Evolutionary conservation across 495 filamentous ascomycete species (phyloP).

Genomic region (Hypoxylon fuscum): DNA sequence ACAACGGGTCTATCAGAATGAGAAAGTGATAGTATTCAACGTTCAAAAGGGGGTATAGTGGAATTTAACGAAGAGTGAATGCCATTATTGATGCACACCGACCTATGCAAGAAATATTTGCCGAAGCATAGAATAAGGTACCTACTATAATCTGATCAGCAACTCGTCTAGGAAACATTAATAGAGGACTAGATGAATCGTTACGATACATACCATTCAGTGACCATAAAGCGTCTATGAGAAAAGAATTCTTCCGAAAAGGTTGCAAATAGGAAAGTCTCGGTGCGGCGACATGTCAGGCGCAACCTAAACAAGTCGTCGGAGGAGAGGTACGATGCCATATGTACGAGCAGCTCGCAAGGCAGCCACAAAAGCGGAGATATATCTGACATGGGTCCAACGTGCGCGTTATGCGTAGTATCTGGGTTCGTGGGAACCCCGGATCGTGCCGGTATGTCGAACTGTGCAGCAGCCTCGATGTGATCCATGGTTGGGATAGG

Average conservation of each 20-base stretch:
- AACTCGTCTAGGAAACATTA: background rate
- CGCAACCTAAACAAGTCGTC: conserved; percentile 45
- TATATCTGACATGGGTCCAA: conserved; percentile 12
- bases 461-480: background rate
- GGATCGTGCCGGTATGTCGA: conserved; percentile 5
- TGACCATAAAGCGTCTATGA: conserved; percentile 55
- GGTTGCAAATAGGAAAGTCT: conserved; percentile 46
- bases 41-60: too few relatives aligned
- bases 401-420: conserved; percentile 29
- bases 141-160: conserved; percentile 25
- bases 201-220: conserved; percentile 37
- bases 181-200: background rate
- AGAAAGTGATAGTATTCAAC: background rate
- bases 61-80: too few relatives aligned
- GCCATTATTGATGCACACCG: too few relatives aligned
- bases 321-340: conserved; percentile 25
- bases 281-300: conserved; percentile 48
- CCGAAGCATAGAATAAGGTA: background rate
- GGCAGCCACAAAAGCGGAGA: conserved; percentile 39
- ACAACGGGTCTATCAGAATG: background rate
- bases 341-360: conserved; percentile 37
- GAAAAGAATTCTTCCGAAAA: conserved; percentile 56
- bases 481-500: conserved; percentile 8
- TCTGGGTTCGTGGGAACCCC: conserved; percentile 10
- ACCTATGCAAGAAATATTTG: too few relatives aligned